Percentiles rank a stretch among this genome's conserved stretches.
These are phyloP conservation scores for Paramarasmius palmivorus DNA, from an alignment of 1,284 basidiomycete species.

Conservation along the genomic window DNA sequence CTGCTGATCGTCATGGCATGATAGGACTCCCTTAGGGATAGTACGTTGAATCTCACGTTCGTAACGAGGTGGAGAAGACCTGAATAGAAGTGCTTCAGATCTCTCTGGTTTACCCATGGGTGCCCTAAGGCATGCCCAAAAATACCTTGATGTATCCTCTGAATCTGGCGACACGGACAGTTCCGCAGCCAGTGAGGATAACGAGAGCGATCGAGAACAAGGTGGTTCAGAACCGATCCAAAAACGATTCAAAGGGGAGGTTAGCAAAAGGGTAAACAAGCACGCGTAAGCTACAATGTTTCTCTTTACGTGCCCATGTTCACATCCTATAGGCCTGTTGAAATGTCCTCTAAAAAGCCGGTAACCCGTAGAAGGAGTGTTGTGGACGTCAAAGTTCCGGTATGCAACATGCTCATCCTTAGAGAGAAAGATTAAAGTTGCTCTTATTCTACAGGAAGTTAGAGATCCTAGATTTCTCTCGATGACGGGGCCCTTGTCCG, in stretches of 20 bases:
- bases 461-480: constrained; percentile 91
- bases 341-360: constrained; percentile 85
- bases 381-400: constrained; percentile 69
- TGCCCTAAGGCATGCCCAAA: constrained; percentile 65
- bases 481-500: constrained; percentile 71
- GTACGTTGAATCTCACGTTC: constrained; percentile 21
- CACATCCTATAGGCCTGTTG: constrained; percentile 64
- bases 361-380: constrained; percentile 80
- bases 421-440: too few species aligned
- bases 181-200: background rate
- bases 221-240: too few species aligned
- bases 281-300: constrained; percentile 73
- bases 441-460: constrained; percentile 48
- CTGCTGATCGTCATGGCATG: background rate
- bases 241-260: constrained; percentile 37
- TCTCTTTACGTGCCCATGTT: constrained; percentile 1
- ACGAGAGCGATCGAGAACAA: background rate
- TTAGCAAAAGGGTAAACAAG: constrained; percentile 75
- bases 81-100: constrained; percentile 33
- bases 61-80: too few species aligned
- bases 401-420: constrained; percentile 35
- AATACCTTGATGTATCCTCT: constrained; percentile 40
- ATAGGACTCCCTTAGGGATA: constrained; percentile 39
- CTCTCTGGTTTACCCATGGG: constrained; percentile 64
- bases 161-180: constrained; percentile 5